phyloP scores from a whole-genome alignment of 768 basidiomycete genomes.

The Boletus rubroflammeus region DNA sequence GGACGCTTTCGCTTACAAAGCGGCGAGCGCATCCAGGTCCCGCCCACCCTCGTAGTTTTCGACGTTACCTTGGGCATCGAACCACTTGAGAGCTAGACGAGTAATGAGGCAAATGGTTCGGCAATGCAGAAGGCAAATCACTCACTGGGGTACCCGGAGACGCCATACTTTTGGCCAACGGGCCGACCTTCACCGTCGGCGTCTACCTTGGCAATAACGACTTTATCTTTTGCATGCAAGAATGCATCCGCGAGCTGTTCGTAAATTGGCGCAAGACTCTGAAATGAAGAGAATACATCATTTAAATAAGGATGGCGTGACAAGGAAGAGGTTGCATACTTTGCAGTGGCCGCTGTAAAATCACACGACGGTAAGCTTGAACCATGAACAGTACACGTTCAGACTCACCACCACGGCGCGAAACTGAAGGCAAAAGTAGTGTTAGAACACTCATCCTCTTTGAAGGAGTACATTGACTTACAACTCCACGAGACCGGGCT shows the following conservation, averaged over 20 bases:
- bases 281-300: background rate
- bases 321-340: slow-evolving; percentile 36
- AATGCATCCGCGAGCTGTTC: slow-evolving; percentile 91
- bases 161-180: slow-evolving; percentile 72
- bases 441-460: background rate
- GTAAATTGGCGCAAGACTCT: slow-evolving; percentile 86
- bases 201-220: slow-evolving; percentile 88
- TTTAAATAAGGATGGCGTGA: background rate
- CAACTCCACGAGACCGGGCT: slow-evolving; percentile 89
- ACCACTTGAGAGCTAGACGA: slow-evolving; percentile 83
- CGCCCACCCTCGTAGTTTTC: slow-evolving; percentile 75
- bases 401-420: slow-evolving; percentile 81
- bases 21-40: slow-evolving; percentile 71
- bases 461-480: slow-evolving; percentile 39
- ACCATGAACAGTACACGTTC: background rate
- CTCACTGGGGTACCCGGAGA: slow-evolving; percentile 86
- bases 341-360: slow-evolving; percentile 78
- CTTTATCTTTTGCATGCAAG: slow-evolving; percentile 71
- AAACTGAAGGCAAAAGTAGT: slow-evolving; percentile 44
- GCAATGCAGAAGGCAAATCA: background rate
- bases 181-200: slow-evolving; percentile 84
- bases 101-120: slow-evolving; percentile 1
- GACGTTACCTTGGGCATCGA: slow-evolving; percentile 61
- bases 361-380: background rate
- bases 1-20: slow-evolving; percentile 53